Evolutionary conservation across 371 early-diverging fungal species (phyloP).

Genomic region (Apophysomyces variabilis): DNA sequence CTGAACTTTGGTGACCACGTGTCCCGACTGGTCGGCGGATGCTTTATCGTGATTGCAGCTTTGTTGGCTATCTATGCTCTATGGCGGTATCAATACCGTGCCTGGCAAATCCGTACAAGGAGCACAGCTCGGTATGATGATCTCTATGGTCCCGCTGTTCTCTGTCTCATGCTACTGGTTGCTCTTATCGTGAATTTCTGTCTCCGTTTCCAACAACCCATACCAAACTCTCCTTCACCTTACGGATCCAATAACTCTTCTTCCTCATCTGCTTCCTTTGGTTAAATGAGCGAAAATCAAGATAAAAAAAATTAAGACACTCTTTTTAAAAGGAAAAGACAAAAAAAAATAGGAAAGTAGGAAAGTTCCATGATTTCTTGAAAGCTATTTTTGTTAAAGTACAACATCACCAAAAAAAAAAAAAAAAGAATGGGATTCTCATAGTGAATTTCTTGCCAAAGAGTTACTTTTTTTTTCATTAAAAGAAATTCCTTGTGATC

Average conservation of each 20-base stretch:
- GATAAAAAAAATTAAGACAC: background rate
- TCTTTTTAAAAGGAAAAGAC: background rate
- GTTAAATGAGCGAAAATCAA: background rate
- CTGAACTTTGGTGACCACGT: conserved; percentile 82
- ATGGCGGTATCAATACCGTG: conserved; percentile 85
- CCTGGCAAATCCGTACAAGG: conserved; percentile 61
- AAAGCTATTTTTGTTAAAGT: background rate
- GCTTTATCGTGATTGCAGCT: conserved; percentile 70
- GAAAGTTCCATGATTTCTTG: background rate
- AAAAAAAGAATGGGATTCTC: no score
- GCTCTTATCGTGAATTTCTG: conserved; percentile 79
- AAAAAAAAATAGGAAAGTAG: background rate
- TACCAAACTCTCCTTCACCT: background rate
- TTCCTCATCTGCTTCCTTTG: background rate
- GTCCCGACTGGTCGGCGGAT: conserved; percentile 65
- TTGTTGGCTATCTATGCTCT: conserved; percentile 77
- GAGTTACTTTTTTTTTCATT: background rate
- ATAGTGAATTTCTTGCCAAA: no score
- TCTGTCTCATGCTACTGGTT: conserved; percentile 75
- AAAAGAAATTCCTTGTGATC: conserved; percentile 11
- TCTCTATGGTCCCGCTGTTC: conserved; percentile 69
- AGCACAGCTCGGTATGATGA: conserved; percentile 61
- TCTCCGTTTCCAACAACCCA: conserved; percentile 2
- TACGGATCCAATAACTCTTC: background rate
- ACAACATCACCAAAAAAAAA: background rate